Evolutionary conservation across 495 filamentous ascomycete species (phyloP).

Genomic region (Penicillium chermesinum): DNA sequence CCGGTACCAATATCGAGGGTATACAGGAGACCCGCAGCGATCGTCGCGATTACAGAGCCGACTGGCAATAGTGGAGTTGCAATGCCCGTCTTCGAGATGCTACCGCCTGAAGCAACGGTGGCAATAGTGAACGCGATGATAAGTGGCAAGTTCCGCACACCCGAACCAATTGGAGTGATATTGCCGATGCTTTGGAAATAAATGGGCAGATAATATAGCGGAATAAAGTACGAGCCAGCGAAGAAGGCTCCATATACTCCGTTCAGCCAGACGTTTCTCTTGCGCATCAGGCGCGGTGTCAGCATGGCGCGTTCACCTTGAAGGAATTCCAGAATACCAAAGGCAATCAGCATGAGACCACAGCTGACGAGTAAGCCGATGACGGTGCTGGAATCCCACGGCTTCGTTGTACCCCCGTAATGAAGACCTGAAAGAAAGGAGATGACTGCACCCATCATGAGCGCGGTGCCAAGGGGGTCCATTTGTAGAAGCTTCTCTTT

Average conservation of each 20-base stretch:
- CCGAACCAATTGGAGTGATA: constrained; percentile 40
- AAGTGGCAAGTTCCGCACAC: constrained; percentile 49
- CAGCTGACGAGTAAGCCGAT: constrained; percentile 44
- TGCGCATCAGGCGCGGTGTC: constrained; percentile 32
- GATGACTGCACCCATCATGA: constrained; percentile 51
- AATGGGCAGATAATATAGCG: constrained; percentile 59
- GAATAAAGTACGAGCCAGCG: constrained; percentile 37
- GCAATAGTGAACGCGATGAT: constrained; percentile 31
- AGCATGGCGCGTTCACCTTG: constrained; percentile 29
- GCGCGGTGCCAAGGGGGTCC: constrained; percentile 44
- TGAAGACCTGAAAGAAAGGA: constrained; percentile 60
- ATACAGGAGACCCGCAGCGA: constrained; percentile 40
- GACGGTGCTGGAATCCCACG: constrained; percentile 14
- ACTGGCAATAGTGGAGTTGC: constrained; percentile 22
- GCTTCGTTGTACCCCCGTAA: constrained; percentile 27
- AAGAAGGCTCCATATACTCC: constrained; percentile 34
- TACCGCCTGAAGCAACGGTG: constrained; percentile 27
- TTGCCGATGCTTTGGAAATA: constrained; percentile 55
- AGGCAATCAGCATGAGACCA: constrained; percentile 23
- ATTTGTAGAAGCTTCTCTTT: constrained; percentile 30
- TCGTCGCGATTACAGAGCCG: constrained; percentile 27
- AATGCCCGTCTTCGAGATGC: constrained; percentile 7
- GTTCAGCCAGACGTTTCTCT: constrained; percentile 30
- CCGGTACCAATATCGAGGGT: constrained; percentile 34
- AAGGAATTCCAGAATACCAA: constrained; percentile 20